Conservation (phyloP, 257 asterid genomes). For the Przewalskia tangutica region DNA sequence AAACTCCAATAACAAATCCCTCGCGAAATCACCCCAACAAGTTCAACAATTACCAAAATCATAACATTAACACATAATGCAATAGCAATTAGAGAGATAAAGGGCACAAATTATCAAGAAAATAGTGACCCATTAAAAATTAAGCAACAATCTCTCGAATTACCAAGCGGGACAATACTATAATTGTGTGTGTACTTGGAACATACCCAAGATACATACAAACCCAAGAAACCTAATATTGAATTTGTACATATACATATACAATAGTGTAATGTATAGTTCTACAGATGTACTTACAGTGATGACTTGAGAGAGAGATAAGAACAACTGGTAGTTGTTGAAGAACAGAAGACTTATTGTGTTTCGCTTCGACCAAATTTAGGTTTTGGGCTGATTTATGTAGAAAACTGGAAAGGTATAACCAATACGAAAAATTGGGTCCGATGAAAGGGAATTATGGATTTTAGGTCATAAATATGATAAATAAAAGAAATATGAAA, state of each 20-base stretch:
- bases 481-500: too few species aligned
- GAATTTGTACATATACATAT: neutral
- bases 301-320: neutral
- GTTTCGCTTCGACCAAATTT: neutral
- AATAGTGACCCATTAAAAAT: neutral
- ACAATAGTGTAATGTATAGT: neutral
- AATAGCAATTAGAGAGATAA: neutral
- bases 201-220: too few species aligned
- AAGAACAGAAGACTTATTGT: neutral
- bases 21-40: neutral
- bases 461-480: too few species aligned
- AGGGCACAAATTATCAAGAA: neutral
- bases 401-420: too few species aligned
- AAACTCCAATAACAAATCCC: neutral
- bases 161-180: neutral
- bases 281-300: neutral
- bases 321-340: neutral
- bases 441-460: too few species aligned
- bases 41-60: neutral
- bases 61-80: neutral
- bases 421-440: too few species aligned
- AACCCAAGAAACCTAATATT: neutral
- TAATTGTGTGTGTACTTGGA: neutral
- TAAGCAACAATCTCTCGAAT: neutral
- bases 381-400: neutral